Conservation (phyloP, 2,329 filamentous ascomycete species). For the Parastagonospora nodorum region DNA sequence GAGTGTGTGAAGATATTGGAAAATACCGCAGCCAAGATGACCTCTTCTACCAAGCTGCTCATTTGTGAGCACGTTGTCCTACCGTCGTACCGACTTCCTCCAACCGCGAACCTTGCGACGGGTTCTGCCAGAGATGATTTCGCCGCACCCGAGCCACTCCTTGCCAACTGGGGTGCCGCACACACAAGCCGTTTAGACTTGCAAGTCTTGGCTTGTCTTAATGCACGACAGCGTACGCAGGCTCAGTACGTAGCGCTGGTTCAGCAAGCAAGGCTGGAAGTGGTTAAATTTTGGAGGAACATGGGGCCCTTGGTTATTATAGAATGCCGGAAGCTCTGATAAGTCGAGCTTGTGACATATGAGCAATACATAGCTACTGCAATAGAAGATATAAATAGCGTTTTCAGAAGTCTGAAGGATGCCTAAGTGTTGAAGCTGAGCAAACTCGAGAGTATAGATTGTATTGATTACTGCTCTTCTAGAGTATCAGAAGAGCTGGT, state of each 20-base stretch:
- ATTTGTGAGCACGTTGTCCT: conserved; percentile 2
- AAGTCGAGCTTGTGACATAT: not conserved
- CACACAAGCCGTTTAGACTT: conserved; percentile 2
- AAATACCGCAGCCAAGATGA: conserved; percentile 1
- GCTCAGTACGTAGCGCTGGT: not conserved
- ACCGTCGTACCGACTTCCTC: not conserved
- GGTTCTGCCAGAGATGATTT: not conserved
- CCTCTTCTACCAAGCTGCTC: conserved; percentile 1
- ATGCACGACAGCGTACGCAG: not conserved
- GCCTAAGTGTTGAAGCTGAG: too few species aligned
- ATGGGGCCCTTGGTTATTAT: conserved; percentile 3
- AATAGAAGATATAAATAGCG: too few species aligned
- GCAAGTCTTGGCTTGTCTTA: conserved; percentile 1
- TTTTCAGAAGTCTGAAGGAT: too few species aligned
- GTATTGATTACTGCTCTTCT: too few species aligned
- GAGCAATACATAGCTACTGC: too few species aligned
- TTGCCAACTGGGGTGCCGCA: conserved; percentile 1
- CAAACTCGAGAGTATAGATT: too few species aligned
- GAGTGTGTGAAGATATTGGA: not conserved
- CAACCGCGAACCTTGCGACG: not conserved
- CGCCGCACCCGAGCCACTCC: not conserved
- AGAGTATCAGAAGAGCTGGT: too few species aligned
- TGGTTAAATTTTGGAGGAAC: conserved; percentile 1
- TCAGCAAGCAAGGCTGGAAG: not conserved
- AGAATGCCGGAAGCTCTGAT: conserved; percentile 37